These are phyloP conservation scores for Pseudogymnoascus sp. DNA, from an alignment of 2,329 filamentous ascomycete species.

Conservation along the genomic window DNA sequence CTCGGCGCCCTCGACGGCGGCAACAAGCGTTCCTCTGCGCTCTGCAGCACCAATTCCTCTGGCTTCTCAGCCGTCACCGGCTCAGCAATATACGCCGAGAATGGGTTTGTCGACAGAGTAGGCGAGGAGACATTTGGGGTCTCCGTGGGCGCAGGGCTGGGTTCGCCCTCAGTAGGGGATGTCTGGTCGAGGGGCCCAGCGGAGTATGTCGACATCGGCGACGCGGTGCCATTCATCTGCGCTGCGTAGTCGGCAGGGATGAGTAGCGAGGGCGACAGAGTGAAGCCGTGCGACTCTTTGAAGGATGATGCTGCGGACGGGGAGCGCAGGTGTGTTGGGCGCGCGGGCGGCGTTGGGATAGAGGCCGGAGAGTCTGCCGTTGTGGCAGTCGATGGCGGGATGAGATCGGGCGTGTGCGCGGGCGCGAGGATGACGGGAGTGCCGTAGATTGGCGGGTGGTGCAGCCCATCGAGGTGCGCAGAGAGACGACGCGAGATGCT, in stretches of 20 bases:
- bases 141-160: not conserved
- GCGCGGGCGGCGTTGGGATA: constrained; percentile 13
- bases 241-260: constrained; percentile 51
- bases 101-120: not conserved
- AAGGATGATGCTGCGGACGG: constrained; percentile 42
- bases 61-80: not conserved
- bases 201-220: not conserved
- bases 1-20: not conserved
- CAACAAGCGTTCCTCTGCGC: not conserved
- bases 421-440: constrained; percentile 23
- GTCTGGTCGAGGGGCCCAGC: not conserved
- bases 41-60: not conserved
- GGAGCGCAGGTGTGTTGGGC: constrained; percentile 18
- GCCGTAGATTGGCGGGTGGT: constrained; percentile 14
- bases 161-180: not conserved
- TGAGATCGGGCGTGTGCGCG: constrained; percentile 24
- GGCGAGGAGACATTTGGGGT: not conserved
- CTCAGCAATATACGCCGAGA: not conserved
- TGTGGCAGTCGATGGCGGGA: constrained; percentile 20
- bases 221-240: constrained; percentile 31
- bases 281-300: constrained; percentile 50
- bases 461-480: not conserved
- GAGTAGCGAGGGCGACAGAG: constrained; percentile 52
- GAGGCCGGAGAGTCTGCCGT: not conserved
- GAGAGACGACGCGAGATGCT: constrained; percentile 1